Conservation (phyloP, 768 basidiomycete genomes). For the Tremella yokohamensis region DNA sequence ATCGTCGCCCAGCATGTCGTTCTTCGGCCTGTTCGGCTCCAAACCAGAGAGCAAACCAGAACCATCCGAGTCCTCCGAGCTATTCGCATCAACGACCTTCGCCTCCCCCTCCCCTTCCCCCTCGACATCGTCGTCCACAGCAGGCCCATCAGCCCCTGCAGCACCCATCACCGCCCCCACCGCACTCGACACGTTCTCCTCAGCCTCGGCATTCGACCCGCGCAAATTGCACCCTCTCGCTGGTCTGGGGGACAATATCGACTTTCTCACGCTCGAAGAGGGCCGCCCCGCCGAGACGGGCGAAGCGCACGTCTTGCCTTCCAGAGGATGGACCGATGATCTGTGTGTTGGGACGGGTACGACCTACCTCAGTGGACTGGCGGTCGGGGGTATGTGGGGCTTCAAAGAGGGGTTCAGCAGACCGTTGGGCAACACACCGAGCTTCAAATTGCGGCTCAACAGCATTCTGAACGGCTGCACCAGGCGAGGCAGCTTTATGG, state of each 20-base stretch:
- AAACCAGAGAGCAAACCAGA: no score
- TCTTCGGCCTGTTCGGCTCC: conserved; percentile 25
- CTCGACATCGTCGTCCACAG: conserved; percentile 12
- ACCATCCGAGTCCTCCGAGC: conserved; percentile 27
- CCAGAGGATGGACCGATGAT: conserved; percentile 98
- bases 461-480: conserved; percentile 95
- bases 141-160: conserved; percentile 3
- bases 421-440: conserved; percentile 54
- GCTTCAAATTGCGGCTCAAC: conserved; percentile 78
- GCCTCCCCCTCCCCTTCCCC: conserved; percentile 23
- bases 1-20: conserved; percentile 28
- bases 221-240: conserved; percentile 91
- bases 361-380: conserved; percentile 94
- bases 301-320: conserved; percentile 84
- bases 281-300: conserved; percentile 89
- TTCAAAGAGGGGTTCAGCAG: conserved; percentile 86
- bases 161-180: conserved; percentile 56
- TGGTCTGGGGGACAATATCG: conserved; percentile 86
- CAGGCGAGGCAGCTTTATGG: conserved; percentile 92
- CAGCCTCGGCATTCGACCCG: conserved; percentile 73
- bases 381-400: conserved; percentile 92
- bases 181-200: conserved; percentile 73
- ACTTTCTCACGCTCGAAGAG: conserved; percentile 92
- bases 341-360: conserved; percentile 98
- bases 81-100: conserved; percentile 46